Evolutionary conservation across 2,329 filamentous ascomycete species (phyloP).

Genomic region (Botryotinia convoluta): DNA sequence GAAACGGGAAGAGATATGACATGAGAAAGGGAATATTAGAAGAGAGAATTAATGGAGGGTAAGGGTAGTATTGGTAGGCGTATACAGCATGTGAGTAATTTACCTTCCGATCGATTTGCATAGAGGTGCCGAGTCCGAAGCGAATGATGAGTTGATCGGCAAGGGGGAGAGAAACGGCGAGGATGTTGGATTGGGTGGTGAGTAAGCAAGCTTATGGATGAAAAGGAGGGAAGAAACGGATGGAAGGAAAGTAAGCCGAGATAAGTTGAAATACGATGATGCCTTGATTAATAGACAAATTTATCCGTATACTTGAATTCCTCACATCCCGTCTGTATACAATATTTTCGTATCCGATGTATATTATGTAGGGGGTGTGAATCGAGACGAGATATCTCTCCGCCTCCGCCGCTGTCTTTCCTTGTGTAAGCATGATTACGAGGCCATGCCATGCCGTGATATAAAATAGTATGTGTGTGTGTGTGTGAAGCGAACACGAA

Average conservation of each 20-base stretch:
- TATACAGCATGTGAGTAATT: conserved; percentile 7
- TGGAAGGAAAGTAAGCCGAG: not conserved
- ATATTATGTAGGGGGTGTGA: not conserved
- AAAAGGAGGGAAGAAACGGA: not conserved
- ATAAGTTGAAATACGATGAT: not conserved
- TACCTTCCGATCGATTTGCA: not conserved
- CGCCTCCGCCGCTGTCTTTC: not conserved
- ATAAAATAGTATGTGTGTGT: not conserved
- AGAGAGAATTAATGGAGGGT: not conserved
- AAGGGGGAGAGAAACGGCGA: too few species aligned
- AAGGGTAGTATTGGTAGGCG: not conserved
- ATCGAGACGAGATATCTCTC: not conserved
- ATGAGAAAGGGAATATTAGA: not conserved
- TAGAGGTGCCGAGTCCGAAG: not conserved
- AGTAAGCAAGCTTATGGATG: not conserved
- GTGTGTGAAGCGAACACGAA: not conserved
- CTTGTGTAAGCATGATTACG: not conserved
- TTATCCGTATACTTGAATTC: not conserved
- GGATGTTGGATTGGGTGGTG: not conserved
- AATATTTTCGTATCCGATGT: not conserved
- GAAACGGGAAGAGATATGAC: too few species aligned
- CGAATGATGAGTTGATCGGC: not conserved
- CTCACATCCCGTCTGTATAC: not conserved
- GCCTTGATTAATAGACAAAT: not conserved
- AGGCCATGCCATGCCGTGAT: not conserved